Base-by-base conservation (phyloP, 2,329 filamentous ascomycete species). In the Microdochium nivale region DNA sequence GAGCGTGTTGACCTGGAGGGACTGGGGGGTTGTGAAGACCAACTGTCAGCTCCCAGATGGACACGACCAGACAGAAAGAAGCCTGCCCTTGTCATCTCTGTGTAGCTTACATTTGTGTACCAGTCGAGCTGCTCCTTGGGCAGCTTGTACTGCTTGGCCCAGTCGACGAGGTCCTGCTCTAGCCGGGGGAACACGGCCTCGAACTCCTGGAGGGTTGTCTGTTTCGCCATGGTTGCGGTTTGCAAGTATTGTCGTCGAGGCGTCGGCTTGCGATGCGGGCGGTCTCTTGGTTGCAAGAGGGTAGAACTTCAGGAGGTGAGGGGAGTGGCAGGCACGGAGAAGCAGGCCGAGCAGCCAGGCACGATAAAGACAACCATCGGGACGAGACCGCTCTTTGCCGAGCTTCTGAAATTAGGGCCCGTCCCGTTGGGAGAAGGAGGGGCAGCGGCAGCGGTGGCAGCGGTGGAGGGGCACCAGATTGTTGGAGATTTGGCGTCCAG, bases 121-220 rank as follows among this genome's bases (percentile, higher is more conserved):
- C 92, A 97, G 62, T 88, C 79, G 54, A 92, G 72, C 55, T 90
- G 87, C 69, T 87, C 80, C 60, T 86, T 71, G 51, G 94, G 91
- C 27, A 96, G 77, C 55, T 91, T 90, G 77, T 95, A 96, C 62
- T 81, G 77, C 67, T 83, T 80, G 60, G 86, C 87, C 73, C 94
- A 84, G 57, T 83, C 83, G 60, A 91, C 78, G 53, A 99, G 76
- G 64, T 90, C 89, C 67, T 88, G 80, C 64, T 91, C 83, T 58
- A 99, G 82, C 70, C 86, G 86, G 52, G 90, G 89, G 75, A 91
- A 97, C 67, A 96, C 81, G 47, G 83, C 77, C 79, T 97, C 90
- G 69, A 99, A 99, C 64, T 95, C 86, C 64, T 87, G 77, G 53
- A 91, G 83, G 48, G 86, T 91, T 49, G 86, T 86, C 60, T 84